Evolutionary conservation across 2,329 filamentous ascomycete genomes (phyloP).

Genomic region (Drechslera avenae): DNA sequence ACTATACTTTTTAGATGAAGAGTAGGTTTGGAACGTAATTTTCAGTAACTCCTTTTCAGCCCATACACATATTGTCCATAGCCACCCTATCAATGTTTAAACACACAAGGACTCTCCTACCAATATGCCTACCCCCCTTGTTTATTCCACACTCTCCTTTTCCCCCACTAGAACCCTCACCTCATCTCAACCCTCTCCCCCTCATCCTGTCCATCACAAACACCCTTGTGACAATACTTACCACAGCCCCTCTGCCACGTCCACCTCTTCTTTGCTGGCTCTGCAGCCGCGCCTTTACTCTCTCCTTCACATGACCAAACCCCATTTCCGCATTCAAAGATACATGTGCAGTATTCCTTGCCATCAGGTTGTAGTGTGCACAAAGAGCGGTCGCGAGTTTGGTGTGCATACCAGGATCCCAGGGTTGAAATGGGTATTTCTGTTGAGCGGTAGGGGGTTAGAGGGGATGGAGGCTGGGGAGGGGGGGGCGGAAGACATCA

Average conservation of each 20-base stretch:
- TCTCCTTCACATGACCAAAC: conserved; percentile 11
- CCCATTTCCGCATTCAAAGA: conserved; percentile 26
- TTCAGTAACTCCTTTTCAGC: too few species aligned
- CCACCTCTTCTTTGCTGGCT: not conserved
- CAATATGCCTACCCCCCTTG: not conserved
- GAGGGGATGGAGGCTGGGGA: not conserved
- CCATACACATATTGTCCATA: too few species aligned
- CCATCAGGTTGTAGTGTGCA: conserved; percentile 9
- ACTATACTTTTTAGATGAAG: too few species aligned
- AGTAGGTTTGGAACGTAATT: too few species aligned
- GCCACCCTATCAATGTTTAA: too few species aligned
- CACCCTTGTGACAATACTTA: conserved; percentile 24
- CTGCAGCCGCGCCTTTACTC: not conserved
- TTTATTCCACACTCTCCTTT: not conserved
- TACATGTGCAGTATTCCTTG: conserved; percentile 21
- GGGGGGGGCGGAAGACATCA: too few species aligned
- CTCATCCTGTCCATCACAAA: conserved; percentile 17
- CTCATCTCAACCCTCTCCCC: not conserved
- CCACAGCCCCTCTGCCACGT: conserved; percentile 12
- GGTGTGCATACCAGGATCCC: conserved; percentile 14
- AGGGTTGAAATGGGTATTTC: conserved; percentile 18
- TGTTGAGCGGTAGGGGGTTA: not conserved
- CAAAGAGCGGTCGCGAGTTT: conserved; percentile 19
- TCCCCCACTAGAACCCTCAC: not conserved
- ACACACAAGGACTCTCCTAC: too few species aligned